Evolutionary conservation across 495 filamentous ascomycete species (phyloP), one percentile per base, ranked within the genome.

Genomic region (Lasiosphaeria miniovina): DNA sequence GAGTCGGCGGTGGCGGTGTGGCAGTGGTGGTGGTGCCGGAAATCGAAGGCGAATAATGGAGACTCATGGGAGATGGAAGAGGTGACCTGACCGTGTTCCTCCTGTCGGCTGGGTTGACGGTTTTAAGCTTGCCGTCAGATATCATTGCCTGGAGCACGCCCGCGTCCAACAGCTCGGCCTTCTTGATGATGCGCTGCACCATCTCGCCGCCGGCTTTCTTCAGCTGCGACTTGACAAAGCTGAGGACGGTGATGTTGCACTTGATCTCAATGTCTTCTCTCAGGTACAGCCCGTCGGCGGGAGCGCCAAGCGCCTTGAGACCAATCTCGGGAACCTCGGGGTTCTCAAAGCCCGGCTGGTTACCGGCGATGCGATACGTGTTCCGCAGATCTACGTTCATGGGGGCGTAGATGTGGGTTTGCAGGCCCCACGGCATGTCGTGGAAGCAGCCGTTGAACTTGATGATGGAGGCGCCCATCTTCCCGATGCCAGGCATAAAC

Each of bases 401-500:
- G 4, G 89, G 89, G 4, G 85, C 87, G 60, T 88, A 90, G 58
- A 86, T 81, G 70, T 91, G 89, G 3, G 89, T 90, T 71, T 88
- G 84, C 24, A 91, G 72, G 1, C 88, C 89, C 72, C 83, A 81
- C 8, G 83, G 78, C 51, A 86, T 77, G 65, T 92, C 83, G 65
- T 90, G 84, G 74, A 92, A 90, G 74, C 85, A 88, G 62, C 81
- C 88, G 62, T 88, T 88, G 81, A 90, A 92, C 59, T 76, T 84
- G 57, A 91, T 81, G 51, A 83, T 86, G 62, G 84, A 72, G 49
- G 81, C 79, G 15, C 85, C 79, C 49, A 86, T 75, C 57, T 77
- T 82, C 34, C 87, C 86, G 43, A 80, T 72, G 31, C 78, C 78
- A 0, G 88, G 88, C 3, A 92, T 63, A 57, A 88, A 85, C 52